A percentile compares a stretch with the other conserved stretches of the same genome.
phyloP scores from a whole-genome alignment of 352 stramenopile genomes.

The Phytopythium boreale region DNA sequence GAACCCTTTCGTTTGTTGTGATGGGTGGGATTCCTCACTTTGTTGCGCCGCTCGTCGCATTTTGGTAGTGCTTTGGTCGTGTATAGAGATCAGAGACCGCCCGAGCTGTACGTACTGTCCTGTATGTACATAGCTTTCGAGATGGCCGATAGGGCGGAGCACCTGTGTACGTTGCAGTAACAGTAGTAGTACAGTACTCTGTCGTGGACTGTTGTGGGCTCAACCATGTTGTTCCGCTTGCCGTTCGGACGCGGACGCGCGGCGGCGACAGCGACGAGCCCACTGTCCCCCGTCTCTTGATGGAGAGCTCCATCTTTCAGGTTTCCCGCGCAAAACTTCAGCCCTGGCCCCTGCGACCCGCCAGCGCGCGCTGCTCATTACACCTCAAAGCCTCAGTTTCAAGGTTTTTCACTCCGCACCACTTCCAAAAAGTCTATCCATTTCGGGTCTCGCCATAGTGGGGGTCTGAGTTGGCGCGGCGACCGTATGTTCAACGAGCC shows the following conservation, averaged over 20 bases:
- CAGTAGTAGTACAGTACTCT: no score
- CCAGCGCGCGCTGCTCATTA: not conserved
- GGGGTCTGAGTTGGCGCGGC: not conserved
- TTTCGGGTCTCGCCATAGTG: no score
- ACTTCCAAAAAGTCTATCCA: not conserved
- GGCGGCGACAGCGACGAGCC: not conserved
- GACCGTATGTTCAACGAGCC: not conserved
- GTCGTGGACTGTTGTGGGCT: not conserved
- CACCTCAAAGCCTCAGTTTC: slow-evolving; percentile 1
- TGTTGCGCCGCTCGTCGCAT: no score
- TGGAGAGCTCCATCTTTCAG: not conserved
- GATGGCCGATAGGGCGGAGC: no score
- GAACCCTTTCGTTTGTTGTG: no score
- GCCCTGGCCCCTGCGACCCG: not conserved
- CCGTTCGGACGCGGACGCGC: not conserved
- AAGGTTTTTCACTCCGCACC: not conserved
- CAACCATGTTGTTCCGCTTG: not conserved
- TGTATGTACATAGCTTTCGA: no score
- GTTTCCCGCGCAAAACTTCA: slow-evolving; percentile 7
- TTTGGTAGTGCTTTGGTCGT: no score
- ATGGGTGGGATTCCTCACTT: no score
- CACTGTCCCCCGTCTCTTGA: not conserved
- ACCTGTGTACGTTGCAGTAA: no score
- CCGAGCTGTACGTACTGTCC: no score
- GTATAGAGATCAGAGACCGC: no score